These are phyloP conservation scores for Chlamydomonas schloesseri DNA, from an alignment of 139 green algal genomes.

Conservation along the genomic window DNA sequence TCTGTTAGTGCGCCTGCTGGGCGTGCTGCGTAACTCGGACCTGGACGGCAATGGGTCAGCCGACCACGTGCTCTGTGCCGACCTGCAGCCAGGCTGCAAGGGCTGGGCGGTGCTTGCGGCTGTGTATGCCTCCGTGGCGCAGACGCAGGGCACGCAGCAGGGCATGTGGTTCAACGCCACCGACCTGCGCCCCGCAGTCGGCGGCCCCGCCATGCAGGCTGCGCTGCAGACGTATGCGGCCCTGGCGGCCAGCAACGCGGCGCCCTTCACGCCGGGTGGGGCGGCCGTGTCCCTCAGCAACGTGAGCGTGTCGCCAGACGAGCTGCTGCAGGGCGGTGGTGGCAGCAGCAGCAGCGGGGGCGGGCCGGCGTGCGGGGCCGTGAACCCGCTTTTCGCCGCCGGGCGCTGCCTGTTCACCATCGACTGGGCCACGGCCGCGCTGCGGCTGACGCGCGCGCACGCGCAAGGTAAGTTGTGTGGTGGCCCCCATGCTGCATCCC, in stretches of 20 bases:
- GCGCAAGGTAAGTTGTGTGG: not conserved
- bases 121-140: not conserved
- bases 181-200: not conserved
- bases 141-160: not conserved
- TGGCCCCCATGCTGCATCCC: too few species aligned
- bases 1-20: not conserved
- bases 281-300: not conserved
- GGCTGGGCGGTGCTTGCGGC: constrained; percentile 10
- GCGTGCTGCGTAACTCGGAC: not conserved
- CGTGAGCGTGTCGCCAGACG: not conserved
- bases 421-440: constrained; percentile 5
- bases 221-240: not conserved
- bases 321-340: not conserved
- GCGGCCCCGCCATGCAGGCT: not conserved
- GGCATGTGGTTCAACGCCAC: not conserved
- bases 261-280: not conserved
- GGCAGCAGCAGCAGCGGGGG: not conserved
- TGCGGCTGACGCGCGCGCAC: not conserved
- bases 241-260: not conserved
- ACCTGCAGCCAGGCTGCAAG: constrained; percentile 33
- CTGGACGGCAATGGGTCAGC: not conserved
- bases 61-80: constrained; percentile 15
- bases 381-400: constrained; percentile 20
- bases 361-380: not conserved
- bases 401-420: constrained; percentile 25